Conservation (phyloP, 2,329 filamentous ascomycete genomes). For the Lasiodiplodia theobromae region DNA sequence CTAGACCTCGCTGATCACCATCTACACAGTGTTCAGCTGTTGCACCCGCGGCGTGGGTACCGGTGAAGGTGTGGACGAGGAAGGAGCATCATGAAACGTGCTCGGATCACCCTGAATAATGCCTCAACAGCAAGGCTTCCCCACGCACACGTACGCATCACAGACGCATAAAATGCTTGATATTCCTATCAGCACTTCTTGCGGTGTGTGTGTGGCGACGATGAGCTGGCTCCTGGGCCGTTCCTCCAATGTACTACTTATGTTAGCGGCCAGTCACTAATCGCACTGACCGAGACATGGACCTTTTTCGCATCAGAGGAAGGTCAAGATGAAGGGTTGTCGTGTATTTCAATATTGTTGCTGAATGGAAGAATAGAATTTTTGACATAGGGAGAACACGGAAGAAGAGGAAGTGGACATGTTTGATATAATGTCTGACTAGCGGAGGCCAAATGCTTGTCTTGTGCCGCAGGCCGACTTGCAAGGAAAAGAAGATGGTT, state of each 20-base stretch:
- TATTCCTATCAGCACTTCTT: not conserved
- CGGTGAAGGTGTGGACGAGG: not conserved
- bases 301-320: not conserved
- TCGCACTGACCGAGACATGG: not conserved
- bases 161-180: not conserved
- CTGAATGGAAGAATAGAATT: not conserved
- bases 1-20: not conserved
- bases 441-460: conserved; percentile 13
- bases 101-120: conserved; percentile 21
- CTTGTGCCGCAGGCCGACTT: not conserved
- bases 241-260: not conserved
- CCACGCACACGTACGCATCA: not conserved
- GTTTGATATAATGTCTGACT: conserved; percentile 5
- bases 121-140: not conserved
- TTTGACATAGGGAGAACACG: not conserved
- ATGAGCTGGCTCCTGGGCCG: not conserved
- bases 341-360: not conserved
- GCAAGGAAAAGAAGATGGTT: not conserved
- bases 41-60: not conserved
- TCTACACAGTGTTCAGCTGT: not conserved
- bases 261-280: not conserved
- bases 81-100: conserved; percentile 22
- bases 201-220: not conserved
- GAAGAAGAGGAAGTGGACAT: not conserved
- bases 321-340: not conserved